These are phyloP conservation scores for Aspergillus quadricinctus DNA, from an alignment of 2,329 filamentous ascomycete species.

Conservation along the genomic window DNA sequence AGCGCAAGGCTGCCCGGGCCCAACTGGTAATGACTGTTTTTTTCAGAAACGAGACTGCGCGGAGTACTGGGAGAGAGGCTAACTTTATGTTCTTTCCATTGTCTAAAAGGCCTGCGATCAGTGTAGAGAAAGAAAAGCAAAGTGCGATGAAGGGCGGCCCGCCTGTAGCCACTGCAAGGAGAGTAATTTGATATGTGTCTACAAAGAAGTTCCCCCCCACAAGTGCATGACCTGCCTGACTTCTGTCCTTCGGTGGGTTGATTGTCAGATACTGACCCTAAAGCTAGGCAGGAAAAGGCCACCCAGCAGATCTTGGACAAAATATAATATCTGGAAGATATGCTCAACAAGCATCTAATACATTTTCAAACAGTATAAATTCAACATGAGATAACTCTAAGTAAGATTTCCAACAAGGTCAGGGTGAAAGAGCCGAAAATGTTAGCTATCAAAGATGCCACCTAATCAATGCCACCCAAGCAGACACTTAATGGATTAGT, in stretches of 20 bases:
- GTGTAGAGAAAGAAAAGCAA: constrained; percentile 81
- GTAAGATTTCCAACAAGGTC: constrained; percentile 1
- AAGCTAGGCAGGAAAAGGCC: constrained; percentile 37
- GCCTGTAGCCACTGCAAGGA: constrained; percentile 83
- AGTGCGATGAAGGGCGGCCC: constrained; percentile 82
- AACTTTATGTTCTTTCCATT: not conserved
- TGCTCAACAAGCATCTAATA: constrained; percentile 21
- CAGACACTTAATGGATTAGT: constrained; percentile 13
- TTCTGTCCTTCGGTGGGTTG: not conserved
- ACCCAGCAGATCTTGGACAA: constrained; percentile 35
- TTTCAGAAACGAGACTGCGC: not conserved
- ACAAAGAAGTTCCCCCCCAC: constrained; percentile 84
- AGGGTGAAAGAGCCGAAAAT: constrained; percentile 2
- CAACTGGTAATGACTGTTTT: constrained; percentile 30
- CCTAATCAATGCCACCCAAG: constrained; percentile 4
- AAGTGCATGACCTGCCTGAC: constrained; percentile 57
- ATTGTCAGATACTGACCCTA: constrained; percentile 2
- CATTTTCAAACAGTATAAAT: constrained; percentile 16
- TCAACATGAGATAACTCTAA: constrained; percentile 12
- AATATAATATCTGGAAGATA: constrained; percentile 29
- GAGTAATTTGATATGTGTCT: constrained; percentile 77
- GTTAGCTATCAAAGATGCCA: constrained; percentile 2
- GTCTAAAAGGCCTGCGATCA: constrained; percentile 64
- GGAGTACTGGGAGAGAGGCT: not conserved
- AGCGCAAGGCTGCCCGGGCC: constrained; percentile 37